Base-by-base conservation (phyloP, 805 yeast species). In the Metschnikowia picachoensis region DNA sequence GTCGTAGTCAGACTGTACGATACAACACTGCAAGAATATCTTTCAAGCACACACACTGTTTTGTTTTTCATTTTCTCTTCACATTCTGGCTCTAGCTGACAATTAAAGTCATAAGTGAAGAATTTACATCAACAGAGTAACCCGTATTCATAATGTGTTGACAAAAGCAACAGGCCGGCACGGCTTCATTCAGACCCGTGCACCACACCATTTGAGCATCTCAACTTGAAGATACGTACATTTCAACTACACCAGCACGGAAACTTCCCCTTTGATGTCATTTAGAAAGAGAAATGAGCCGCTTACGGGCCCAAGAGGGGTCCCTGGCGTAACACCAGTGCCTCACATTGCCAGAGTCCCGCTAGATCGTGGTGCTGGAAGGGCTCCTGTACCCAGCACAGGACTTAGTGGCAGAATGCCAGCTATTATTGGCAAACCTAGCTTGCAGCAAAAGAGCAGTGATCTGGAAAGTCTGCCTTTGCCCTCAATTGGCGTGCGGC, bases 211-310 rank as follows among this genome's bases (percentile, higher is more conserved):
- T 16, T 13, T 12, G 11, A 14, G 12, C 37, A 35, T 35, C 37
- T 15, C 27, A 20, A 20, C 25, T 7, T 20, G 1, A 20, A 20
- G 25, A 20, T 20, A 7, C 25, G 25, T 33, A 14, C 17, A 2
- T n/a, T 16, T 33, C 2, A 25, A 13, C 35, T 20, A 7, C 20
- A 12, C 8, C 9, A 31, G 14, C 25, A 20, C 25, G 25, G 7
- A 20, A 20, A 20, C 7, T 7, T 7, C 25, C 25, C 2, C 17
- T 28, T 12, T 15, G 1, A 80, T 80, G 85, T 79, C 85, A 0
- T 80, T 80, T 53, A 73, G 83, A 56, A 79, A 73, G 53, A 70
- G 85, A 64, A 75, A 80, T 25, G 85, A 80, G 35, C 72, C 76
- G 5, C 63, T 76, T 7, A 20, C 44, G 17, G 47, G 43, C n/a